Evolutionary conservation across 2,329 filamentous ascomycete genomes (phyloP).

Genomic region (Neopestalotiopsis sp.): DNA sequence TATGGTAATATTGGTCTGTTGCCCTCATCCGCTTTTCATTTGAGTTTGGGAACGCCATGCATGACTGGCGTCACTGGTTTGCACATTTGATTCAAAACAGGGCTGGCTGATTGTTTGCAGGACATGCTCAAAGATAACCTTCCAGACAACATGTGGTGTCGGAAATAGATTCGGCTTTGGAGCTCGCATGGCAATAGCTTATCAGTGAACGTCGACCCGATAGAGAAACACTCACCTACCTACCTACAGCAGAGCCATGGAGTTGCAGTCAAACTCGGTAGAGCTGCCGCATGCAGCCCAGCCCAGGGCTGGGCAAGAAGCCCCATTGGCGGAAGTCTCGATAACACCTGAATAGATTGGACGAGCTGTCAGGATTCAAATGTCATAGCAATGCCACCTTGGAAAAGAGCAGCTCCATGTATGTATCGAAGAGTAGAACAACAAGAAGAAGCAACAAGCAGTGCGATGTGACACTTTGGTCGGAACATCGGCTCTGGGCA

Average conservation of each 20-base stretch:
- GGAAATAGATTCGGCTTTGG: not conserved
- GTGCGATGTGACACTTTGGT: not conserved
- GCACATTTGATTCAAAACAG: not conserved
- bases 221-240: not conserved
- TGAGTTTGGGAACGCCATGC: not conserved
- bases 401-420: no score
- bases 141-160: not conserved
- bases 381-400: no score
- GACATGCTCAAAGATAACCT: not conserved
- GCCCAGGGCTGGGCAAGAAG: not conserved
- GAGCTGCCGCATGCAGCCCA: not conserved
- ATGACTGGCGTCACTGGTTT: not conserved
- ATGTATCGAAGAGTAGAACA: no score
- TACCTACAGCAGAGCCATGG: not conserved
- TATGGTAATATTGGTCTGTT: not conserved
- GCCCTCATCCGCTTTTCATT: not conserved
- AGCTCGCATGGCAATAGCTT: not conserved
- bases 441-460: not conserved
- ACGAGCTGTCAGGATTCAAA: not conserved
- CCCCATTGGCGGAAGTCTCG: not conserved
- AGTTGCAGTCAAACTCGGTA: not conserved
- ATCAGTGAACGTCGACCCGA: not conserved
- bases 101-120: not conserved
- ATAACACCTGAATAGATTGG: no score
- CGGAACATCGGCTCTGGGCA: not conserved